These are phyloP conservation scores for Akanthomyces lecanii DNA, from an alignment of 2,329 filamentous ascomycete genomes.

Conservation along the genomic window DNA sequence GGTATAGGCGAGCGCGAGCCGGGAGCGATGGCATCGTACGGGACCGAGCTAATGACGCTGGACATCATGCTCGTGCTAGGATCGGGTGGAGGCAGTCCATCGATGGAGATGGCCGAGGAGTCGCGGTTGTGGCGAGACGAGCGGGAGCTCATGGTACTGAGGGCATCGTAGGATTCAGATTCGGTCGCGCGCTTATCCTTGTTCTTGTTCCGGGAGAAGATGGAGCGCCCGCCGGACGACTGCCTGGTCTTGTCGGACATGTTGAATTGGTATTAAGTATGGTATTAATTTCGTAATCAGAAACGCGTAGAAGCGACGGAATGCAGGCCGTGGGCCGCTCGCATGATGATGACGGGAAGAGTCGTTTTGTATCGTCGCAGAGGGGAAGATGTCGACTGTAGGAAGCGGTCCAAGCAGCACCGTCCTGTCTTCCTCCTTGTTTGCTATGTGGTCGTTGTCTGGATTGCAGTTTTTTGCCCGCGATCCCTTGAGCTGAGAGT, in stretches of 20 bases:
- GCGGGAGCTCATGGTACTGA: conserved; percentile 60
- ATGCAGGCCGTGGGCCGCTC: conserved; percentile 36
- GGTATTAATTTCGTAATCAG: conserved; percentile 12
- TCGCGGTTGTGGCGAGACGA: conserved; percentile 72
- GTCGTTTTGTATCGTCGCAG: conserved; percentile 10
- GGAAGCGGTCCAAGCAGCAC: conserved; percentile 5
- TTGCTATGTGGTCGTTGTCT: not conserved
- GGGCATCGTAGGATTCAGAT: conserved; percentile 58
- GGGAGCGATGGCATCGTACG: conserved; percentile 67
- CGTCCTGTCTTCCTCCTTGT: not conserved
- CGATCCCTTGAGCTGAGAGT: not conserved
- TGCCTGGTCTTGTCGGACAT: conserved; percentile 74
- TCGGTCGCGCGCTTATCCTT: conserved; percentile 62
- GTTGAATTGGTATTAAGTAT: conserved; percentile 36
- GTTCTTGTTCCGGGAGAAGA: conserved; percentile 88
- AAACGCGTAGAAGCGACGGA: conserved; percentile 31
- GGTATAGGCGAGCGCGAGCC: conserved; percentile 67
- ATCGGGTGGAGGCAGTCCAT: conserved; percentile 61
- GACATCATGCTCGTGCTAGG: conserved; percentile 68
- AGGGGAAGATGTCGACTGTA: conserved; percentile 2
- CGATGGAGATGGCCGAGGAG: conserved; percentile 67
- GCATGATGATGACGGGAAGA: conserved; percentile 32
- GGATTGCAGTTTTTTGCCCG: not conserved
- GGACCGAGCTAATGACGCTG: conserved; percentile 81
- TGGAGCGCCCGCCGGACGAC: conserved; percentile 69